Evolutionary conservation across 352 stramenopile species (phyloP), one percentile per base, ranked within the genome.

Genomic region (Phytophthora fragariae): DNA sequence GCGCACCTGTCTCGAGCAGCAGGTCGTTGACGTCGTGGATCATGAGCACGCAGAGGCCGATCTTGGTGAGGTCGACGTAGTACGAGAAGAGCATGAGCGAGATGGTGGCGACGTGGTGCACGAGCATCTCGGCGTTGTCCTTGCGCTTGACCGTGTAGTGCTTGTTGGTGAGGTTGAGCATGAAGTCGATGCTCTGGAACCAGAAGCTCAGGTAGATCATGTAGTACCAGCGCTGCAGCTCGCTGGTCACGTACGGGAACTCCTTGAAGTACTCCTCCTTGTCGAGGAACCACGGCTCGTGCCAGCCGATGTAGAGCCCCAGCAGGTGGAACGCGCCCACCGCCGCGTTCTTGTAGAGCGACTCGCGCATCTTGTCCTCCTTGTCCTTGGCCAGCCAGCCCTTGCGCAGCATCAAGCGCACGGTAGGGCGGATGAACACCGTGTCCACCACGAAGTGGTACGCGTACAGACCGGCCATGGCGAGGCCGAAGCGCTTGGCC

Each of bases 181-280:
- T 91, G 58, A 92, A 93, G 77, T 93, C 88, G 69, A 92, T 88
- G 73, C 85, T 88, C 76, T 94, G 88, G 70, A 94, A 64, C 88
- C 88, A 94, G 71, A 90, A 94, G 68, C 80, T 73, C 55, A 93
- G 79, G 79, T 94, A 94, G 72, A 93, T 83, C 85, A 93, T 93
- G 77, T 94, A 94, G 83, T 94, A 92, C 88, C 88, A 94, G 71
- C 83, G 84, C 64, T 89, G 70, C 10, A 47, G 33, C 79, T 94
- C 88, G 41, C 72, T 80, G 49, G 83, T 57, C 21, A 62, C 52
- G 47, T 75, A 80, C 52, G 88, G 88, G 62, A 83, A 94, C 15
- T 79, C 76, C 39, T 71, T 77, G 55, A 89, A 94, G 75, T 93
- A 94, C 31, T 76, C 76, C 21, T 83, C 75, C 68, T 86, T 87